Conservation (phyloP, 23 red algal species). For the Gracilariopsis chorda region DNA sequence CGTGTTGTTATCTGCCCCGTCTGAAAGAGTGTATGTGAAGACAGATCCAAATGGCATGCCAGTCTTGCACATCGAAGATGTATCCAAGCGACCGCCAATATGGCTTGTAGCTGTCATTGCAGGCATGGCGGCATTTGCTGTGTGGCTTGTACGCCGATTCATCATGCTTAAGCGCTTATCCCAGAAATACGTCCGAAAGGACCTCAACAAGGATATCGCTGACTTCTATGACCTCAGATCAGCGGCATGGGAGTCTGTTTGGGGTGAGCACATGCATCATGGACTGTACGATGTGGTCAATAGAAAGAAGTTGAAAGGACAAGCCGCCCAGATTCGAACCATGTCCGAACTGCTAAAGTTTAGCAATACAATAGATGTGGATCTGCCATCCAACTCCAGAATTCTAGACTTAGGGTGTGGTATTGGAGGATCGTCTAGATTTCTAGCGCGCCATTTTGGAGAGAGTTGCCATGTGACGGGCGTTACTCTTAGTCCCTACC, state of each 20-base stretch:
- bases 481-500: constrained; percentile 78
- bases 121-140: not conserved
- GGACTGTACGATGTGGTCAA: constrained; percentile 77
- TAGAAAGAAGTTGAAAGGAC: constrained; percentile 46
- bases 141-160: constrained; percentile 29
- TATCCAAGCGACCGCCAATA: not conserved
- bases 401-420: constrained; percentile 97
- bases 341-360: constrained; percentile 77
- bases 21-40: not conserved
- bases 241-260: constrained; percentile 85
- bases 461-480: constrained; percentile 69
- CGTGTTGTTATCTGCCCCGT: not conserved
- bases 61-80: not conserved
- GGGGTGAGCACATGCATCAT: constrained; percentile 99
- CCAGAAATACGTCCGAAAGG: not conserved
- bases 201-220: constrained; percentile 62
- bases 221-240: constrained; percentile 69
- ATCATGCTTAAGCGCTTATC: constrained; percentile 26
- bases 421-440: constrained; percentile 93
- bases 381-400: not conserved
- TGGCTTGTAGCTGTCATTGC: constrained; percentile 40
- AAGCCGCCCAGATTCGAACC: constrained; percentile 80
- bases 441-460: constrained; percentile 80
- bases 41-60: constrained; percentile 13
- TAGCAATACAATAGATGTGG: constrained; percentile 22